Conservation (phyloP, 2,329 filamentous ascomycete species). For the Rhytidhysteron rufulum region DNA sequence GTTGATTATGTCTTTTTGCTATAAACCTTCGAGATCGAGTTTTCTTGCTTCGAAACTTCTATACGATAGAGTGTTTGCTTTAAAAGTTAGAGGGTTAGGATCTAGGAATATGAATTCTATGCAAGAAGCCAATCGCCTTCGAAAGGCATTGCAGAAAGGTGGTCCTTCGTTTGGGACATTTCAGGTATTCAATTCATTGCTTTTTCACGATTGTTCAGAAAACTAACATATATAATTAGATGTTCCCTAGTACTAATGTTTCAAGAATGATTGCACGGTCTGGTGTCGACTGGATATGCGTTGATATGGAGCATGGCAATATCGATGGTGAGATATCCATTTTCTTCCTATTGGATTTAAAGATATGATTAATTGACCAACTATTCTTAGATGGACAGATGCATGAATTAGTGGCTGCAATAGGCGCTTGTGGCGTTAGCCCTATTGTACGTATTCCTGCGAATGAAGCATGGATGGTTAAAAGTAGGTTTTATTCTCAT, state of each 20-base stretch:
- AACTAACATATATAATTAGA: conserved; percentile 20
- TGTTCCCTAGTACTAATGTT: conserved; percentile 53
- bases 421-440: conserved; percentile 41
- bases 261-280: conserved; percentile 51
- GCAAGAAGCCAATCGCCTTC: conserved; percentile 53
- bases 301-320: conserved; percentile 56
- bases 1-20: conserved; percentile 2
- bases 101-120: conserved; percentile 38
- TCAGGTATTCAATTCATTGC: conserved; percentile 43
- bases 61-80: too few species aligned
- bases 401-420: conserved; percentile 53
- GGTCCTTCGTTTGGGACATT: conserved; percentile 53
- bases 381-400: conserved; percentile 44
- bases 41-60: too few species aligned
- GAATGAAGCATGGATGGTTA: conserved; percentile 61
- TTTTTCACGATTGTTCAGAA: not conserved
- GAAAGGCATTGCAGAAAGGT: conserved; percentile 48
- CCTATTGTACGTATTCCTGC: conserved; percentile 49
- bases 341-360: too few species aligned
- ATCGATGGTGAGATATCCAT: conserved; percentile 44
- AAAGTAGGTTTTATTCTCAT: conserved; percentile 46
- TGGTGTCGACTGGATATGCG: conserved; percentile 52
- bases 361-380: too few species aligned
- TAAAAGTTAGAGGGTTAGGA: not conserved
- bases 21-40: too few species aligned